Evolutionary conservation across 371 early-diverging fungal genomes (phyloP), one percentile per base, ranked within the genome.

Genomic region (Mortierella sp.): DNA sequence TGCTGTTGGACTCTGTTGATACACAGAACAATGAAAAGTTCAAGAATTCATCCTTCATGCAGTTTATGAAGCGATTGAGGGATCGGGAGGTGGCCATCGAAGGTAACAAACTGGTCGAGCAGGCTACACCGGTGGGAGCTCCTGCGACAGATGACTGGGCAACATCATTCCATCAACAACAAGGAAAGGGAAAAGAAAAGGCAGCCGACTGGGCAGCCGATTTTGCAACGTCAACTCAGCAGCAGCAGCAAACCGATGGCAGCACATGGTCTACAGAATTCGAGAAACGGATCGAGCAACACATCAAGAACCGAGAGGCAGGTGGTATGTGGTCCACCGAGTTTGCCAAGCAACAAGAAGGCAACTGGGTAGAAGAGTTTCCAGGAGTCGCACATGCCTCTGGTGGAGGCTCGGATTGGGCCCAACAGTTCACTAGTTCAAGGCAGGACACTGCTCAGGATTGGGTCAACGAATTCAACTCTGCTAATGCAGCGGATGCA

Each of bases 1-100:
- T 91, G 71, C 82, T 96, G 14, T 67, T 97, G 12, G 90, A 93
- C 47, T 86, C 92, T 8, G 91, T 97, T 7, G 85, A 89, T 49
- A 79, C 76, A 14, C 83, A 91, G 5, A 78, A 83, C 52, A 96
- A 96, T 51, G 95, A 96, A 21, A 97, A 97, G 76, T 95, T 98
- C 70, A 91, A 92, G 67, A 85, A 91, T 50, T 96, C 96, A 5
- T 89, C 92, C 46, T 98, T 98, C 66, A 79, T 97, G 84, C 84
- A 85, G 21, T 85, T 98, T 70, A 96, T 98, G 95, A 85, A 93
- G 45, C 86, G 93, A 57, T 79, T 98, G 48, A 87, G 94, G n/a
- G 94, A 98, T 76, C 87, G 91, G 28, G 90, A 96, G 78, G 86
- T 94, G 0, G 85, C 86, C 3, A 91, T 97, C 53, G 93, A 92